These are phyloP conservation scores for Rickenella mellea DNA, from an alignment of 768 basidiomycete species.

Conservation along the genomic window DNA sequence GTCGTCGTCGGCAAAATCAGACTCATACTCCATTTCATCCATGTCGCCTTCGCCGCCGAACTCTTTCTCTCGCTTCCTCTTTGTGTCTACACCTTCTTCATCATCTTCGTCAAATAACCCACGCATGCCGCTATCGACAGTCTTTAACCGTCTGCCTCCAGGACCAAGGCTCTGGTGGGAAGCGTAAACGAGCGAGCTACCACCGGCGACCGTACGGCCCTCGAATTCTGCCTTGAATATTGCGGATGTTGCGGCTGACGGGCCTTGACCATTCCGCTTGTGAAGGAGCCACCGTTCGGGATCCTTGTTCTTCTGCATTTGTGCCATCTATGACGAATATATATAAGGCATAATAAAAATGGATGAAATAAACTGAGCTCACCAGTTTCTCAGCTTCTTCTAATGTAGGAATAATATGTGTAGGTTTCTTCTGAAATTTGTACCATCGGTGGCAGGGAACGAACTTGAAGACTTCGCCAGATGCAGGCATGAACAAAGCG, in stretches of 20 bases:
- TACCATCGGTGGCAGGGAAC: constrained; percentile 86
- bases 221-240: constrained; percentile 63
- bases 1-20: constrained; percentile 82
- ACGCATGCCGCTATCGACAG: constrained; percentile 58
- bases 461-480: constrained; percentile 77
- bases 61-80: constrained; percentile 43
- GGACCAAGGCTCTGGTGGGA: constrained; percentile 54
- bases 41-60: constrained; percentile 70
- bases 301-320: constrained; percentile 65
- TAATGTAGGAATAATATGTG: constrained; percentile 58
- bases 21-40: constrained; percentile 78
- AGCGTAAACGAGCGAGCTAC: constrained; percentile 37
- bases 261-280: constrained; percentile 45
- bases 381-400: constrained; percentile 63
- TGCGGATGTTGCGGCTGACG: constrained; percentile 54
- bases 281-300: constrained; percentile 63
- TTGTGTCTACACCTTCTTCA: constrained; percentile 31
- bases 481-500: constrained; percentile 78
- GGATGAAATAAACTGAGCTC: constrained; percentile 18
- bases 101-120: constrained; percentile 57
- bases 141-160: constrained; percentile 55
- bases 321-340: constrained; percentile 37
- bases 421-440: constrained; percentile 82
- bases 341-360: constrained; percentile 15
- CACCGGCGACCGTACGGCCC: constrained; percentile 29